Conservation (phyloP, 2,329 filamentous ascomycete genomes). For the Phyllosticta paracitricarpa region DNA sequence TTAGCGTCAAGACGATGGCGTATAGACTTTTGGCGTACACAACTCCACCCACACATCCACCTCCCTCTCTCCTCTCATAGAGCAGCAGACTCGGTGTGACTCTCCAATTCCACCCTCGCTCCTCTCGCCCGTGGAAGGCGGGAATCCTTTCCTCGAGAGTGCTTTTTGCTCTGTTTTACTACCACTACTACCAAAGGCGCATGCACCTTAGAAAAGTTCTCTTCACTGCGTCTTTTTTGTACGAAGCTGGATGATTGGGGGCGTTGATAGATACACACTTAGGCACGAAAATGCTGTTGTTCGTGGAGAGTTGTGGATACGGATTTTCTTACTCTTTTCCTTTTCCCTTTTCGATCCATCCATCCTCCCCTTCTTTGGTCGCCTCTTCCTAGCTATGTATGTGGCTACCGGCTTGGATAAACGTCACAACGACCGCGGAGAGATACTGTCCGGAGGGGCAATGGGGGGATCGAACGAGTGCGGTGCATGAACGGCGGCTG, state of each 20-base stretch:
- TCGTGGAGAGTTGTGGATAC: not conserved
- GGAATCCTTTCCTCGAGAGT: not conserved
- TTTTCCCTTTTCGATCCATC: not conserved
- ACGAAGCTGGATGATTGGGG: not conserved
- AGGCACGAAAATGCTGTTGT: not conserved
- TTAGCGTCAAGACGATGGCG: not conserved
- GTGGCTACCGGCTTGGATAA: too few species aligned
- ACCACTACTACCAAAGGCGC: not conserved
- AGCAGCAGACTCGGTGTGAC: not conserved
- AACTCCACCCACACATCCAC: not conserved
- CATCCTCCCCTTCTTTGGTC: not conserved
- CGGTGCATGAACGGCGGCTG: too few species aligned
- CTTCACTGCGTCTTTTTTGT: not conserved
- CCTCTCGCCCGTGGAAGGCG: not conserved
- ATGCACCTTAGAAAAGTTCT: not conserved
- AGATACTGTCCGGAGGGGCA: too few species aligned
- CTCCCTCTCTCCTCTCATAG: not conserved
- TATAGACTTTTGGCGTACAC: not conserved
- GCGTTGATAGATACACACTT: not conserved
- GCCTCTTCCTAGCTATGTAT: too few species aligned
- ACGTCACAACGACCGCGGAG: too few species aligned
- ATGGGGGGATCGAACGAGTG: too few species aligned
- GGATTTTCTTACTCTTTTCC: not conserved
- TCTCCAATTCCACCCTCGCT: not conserved
- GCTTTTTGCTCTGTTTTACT: not conserved